Evolutionary conservation across 176 grass and related monocot genomes (phyloP).

Genomic region (Musa acuminata): DNA sequence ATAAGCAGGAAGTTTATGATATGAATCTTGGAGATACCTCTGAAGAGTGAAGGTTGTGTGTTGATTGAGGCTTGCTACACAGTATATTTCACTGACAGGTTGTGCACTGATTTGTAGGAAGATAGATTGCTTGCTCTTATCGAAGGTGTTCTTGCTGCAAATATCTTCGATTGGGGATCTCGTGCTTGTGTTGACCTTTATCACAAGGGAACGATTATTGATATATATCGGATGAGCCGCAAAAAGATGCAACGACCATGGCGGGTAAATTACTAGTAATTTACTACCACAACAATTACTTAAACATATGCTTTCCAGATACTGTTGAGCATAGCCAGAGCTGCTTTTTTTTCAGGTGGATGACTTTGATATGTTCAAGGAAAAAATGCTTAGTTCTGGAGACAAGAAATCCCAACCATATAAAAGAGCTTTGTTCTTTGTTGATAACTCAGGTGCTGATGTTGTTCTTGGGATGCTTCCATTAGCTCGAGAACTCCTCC

Average conservation of each 20-base stretch:
- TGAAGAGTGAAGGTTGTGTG: not conserved
- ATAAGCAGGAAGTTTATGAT: not conserved
- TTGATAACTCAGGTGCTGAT: constrained; percentile 98
- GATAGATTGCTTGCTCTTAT: constrained; percentile 76
- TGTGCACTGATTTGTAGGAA: constrained; percentile 34
- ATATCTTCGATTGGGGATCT: constrained; percentile 99
- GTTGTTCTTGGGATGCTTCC: constrained; percentile 97
- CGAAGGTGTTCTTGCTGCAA: constrained; percentile 95
- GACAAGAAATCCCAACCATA: constrained; percentile 59
- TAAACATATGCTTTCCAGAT: not conserved
- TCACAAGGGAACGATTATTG: constrained; percentile 96
- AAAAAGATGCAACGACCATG: constrained; percentile 99
- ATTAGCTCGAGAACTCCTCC: constrained; percentile 79
- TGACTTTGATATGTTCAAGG: constrained; percentile 85
- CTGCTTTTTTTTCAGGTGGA: constrained; percentile 61
- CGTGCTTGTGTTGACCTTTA: constrained; percentile 98
- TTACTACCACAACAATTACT: too few relatives aligned
- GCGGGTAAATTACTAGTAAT: constrained; percentile 43
- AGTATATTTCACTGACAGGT: not conserved
- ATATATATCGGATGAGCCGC: constrained; percentile 99
- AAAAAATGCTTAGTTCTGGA: constrained; percentile 63
- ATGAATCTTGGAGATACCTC: not conserved
- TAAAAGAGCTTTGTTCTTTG: constrained; percentile 91
- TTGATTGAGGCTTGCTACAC: not conserved
- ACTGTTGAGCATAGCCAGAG: not conserved